A percentile compares a stretch with the other conserved stretches of the same genome.
phyloP scores from a whole-genome alignment of 371 early-diverging fungal species.

The Thermomucor indicae-seudaticae region DNA sequence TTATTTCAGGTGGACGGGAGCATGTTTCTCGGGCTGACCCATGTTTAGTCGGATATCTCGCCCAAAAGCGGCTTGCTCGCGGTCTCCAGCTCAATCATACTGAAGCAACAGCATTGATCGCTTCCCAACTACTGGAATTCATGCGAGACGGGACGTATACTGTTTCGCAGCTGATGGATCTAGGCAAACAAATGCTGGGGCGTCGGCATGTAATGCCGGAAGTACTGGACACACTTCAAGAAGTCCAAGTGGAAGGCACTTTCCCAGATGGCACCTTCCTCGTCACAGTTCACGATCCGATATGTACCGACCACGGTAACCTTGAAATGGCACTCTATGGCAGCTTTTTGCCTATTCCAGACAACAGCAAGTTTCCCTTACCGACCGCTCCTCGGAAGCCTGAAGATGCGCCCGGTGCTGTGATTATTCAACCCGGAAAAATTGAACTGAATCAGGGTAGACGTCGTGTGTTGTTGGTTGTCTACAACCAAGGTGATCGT shows the following conservation, averaged over 20 bases:
- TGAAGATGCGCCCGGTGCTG: constrained; percentile 58
- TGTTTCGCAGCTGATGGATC: constrained; percentile 83
- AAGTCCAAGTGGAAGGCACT: constrained; percentile 88
- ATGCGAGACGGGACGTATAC: constrained; percentile 84
- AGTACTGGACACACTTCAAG: constrained; percentile 63
- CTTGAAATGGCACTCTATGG: constrained; percentile 82
- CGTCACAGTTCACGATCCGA: constrained; percentile 87
- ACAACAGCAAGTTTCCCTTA: constrained; percentile 49
- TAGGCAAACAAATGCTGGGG: constrained; percentile 86
- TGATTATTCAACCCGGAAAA: constrained; percentile 51
- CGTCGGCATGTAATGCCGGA: constrained; percentile 76
- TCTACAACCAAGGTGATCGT: constrained; percentile 88
- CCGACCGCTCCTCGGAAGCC: constrained; percentile 34
- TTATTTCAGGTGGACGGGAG: too few species aligned
- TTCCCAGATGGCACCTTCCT: constrained; percentile 90
- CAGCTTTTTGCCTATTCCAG: constrained; percentile 76
- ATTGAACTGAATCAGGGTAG: constrained; percentile 74
- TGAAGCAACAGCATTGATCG: constrained; percentile 85
- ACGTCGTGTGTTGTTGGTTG: constrained; percentile 57
- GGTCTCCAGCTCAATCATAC: constrained; percentile 81
- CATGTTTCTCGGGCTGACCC: neutral
- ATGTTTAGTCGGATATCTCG: constrained; percentile 67
- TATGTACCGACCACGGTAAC: constrained; percentile 77
- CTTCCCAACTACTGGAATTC: constrained; percentile 79
- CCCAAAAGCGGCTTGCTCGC: constrained; percentile 86